Evolutionary conservation across 306 rosid species (phyloP), one percentile per base, ranked within the genome.

Genomic region (Luffa aegyptiaca): DNA sequence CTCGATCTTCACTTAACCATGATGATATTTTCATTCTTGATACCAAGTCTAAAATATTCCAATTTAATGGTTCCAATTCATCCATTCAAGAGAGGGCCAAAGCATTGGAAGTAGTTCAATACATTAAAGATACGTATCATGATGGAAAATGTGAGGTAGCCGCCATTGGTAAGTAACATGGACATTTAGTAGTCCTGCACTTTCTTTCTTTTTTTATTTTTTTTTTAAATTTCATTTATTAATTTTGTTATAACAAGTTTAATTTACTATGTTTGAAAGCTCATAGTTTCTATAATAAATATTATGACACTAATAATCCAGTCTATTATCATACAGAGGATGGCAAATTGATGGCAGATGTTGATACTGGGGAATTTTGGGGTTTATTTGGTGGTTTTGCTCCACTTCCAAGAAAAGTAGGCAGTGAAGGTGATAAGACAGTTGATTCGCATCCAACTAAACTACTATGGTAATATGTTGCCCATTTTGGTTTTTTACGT

Each of bases 11-110:
- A 10, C 97, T 94, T 80, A 94, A 82, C 84, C 98, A 95, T 62
- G 97, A 95, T 80, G 97, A 93, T 82, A 85, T 95, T 84, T 95
- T 91, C 83, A 85, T 95, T 87, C 93, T 95, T 72, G 98, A 95
- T 82, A 95, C 98, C 26, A 84, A 86, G 83, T 88, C 92, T 57
- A 95, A 95, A 85, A 90, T 95, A 68, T 95, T 95, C 85, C 98
- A 95, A 87, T 95, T 95, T 79, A 92, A 90, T 87, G 98, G 98
- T 59, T 91, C 88, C 84, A 95, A 92, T 80, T 92, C 98, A 82
- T 86, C 86, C 80, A 95, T 95, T 86, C 97, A 92, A 95, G 98
- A 95, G 91, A 92, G 98, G 84, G 97, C 97, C 14, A 95, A 95
- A 85, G 96, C 98, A 26, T 86, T 95, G 80, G 98, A 92, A 88